These are phyloP conservation scores for Tricholoma sp. DNA, from an alignment of 768 basidiomycete genomes.

Conservation along the genomic window DNA sequence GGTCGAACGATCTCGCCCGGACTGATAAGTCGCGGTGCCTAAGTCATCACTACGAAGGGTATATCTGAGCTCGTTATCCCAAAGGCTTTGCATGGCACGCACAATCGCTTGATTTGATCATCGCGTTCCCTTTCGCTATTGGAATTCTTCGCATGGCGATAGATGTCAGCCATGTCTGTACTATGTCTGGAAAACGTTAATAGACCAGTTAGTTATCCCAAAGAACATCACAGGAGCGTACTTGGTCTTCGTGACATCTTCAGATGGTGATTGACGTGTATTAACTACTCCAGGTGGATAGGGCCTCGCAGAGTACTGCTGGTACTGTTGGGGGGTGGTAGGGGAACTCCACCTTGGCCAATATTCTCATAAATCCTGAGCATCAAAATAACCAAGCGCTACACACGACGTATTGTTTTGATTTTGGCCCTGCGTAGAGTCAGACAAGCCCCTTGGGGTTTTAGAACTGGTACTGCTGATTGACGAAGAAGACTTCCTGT, in stretches of 20 bases:
- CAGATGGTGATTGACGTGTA: background rate
- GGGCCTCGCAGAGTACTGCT: background rate
- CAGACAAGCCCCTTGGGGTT: background rate
- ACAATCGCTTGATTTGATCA: background rate
- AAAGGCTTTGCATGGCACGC: background rate
- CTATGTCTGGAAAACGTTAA: background rate
- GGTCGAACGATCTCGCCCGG: background rate
- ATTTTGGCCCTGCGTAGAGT: background rate
- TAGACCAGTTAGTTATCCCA: background rate
- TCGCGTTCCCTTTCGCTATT: background rate
- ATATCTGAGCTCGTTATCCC: background rate
- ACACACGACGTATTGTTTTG: background rate
- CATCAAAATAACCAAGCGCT: too few relatives aligned
- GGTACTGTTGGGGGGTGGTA: background rate
- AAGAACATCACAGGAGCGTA: background rate
- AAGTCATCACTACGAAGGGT: background rate
- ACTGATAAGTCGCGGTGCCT: background rate
- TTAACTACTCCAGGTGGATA: background rate
- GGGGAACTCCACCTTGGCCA: background rate
- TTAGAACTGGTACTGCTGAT: background rate
- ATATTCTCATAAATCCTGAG: background rate
- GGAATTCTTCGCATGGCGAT: background rate
- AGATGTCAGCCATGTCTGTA: background rate
- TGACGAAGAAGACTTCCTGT: background rate
- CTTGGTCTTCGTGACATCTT: background rate